Evolutionary conservation across 2,329 filamentous ascomycete species (phyloP), one percentile per base, ranked within the genome.

Genomic region (Penicillium sp.): DNA sequence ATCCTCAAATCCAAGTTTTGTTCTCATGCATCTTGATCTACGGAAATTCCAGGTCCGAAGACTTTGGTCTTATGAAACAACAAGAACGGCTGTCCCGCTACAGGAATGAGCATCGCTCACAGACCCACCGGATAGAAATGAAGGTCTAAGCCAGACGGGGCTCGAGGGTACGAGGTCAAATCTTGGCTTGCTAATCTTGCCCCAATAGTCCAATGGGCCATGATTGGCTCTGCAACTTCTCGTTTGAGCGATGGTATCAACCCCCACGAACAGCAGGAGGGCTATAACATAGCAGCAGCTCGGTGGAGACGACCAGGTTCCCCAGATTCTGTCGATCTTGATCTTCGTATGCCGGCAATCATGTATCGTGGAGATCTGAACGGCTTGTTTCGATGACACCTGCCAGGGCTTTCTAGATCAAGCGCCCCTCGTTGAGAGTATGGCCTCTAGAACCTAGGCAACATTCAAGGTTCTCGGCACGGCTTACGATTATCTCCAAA

Each of bases 311-410:
- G 4, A 34, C 43, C 31, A 34, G 40, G 4, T 31, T 36, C 51
- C 51, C 31, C 44, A 39, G 50, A 38, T 43, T 43, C 45, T 10
- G 45, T 36, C 51, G 51, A 53, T 52, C 44, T n/a, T 43, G 50
- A 52, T 39, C 24, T 43, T 43, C 31, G 24, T 14, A 14, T 47
- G 32, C 29, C 31, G 31, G 45, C 13, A 39, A 27, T 29, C 21
- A 22, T n/a, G 27, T 48, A 10, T 38, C 9, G 4, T 18, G 21
- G 18, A 38, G 29, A 34, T 43, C 29, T 38, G 10, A 38, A 27
- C 3, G 6, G n/a, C n/a, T 24, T 52, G 2, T 36, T 27, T 48
- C 9, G 7, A 21, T 3, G 5, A 18, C 16, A 36, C 14, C 38
- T 27, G 24, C 24, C 8, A 27, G 24, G 24, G 24, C 24, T 27